A percentile compares a stretch with the other conserved stretches of the same genome.
Evolutionary conservation across 345 rosid species (phyloP).

Genomic region (Salix arbutifolia): DNA sequence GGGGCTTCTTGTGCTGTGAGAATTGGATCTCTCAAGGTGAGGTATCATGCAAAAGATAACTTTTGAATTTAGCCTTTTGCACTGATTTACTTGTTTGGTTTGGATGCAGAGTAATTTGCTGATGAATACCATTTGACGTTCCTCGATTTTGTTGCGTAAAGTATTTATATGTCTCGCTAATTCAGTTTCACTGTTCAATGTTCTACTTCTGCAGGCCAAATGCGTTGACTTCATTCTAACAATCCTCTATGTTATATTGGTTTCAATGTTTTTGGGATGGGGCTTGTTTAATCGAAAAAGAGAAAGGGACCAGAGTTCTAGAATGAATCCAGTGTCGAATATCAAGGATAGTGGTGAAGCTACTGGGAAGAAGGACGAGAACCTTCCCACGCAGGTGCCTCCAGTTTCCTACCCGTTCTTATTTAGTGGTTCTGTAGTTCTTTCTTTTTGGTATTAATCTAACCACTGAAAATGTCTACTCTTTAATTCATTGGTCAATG

Average conservation of each 20-base stretch:
- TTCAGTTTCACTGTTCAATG: constrained; percentile 25
- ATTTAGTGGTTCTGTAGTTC: neutral
- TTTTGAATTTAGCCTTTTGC: neutral
- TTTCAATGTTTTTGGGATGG: constrained; percentile 78
- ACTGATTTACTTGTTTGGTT: neutral
- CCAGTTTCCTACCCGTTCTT: neutral
- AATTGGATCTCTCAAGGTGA: constrained; percentile 75
- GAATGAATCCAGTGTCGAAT: constrained; percentile 45
- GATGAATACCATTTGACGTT: neutral
- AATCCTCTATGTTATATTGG: constrained; percentile 60
- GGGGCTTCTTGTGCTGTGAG: constrained; percentile 59
- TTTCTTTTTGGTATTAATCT: constrained; percentile 4
- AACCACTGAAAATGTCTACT: neutral
- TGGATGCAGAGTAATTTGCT: neutral
- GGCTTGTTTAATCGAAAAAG: constrained; percentile 56
- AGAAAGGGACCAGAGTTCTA: constrained; percentile 47
- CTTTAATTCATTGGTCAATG: neutral
- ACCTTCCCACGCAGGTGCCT: constrained; percentile 60
- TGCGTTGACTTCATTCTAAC: constrained; percentile 71
- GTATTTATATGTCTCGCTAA: constrained; percentile 2
- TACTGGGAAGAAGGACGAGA: constrained; percentile 52
- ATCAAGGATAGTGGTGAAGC: constrained; percentile 35
- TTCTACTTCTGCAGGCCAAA: constrained; percentile 59
- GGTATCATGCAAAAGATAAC: neutral
- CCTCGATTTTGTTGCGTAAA: neutral